phyloP scores from a whole-genome alignment of 768 basidiomycete genomes.

The Podaxis sp. region DNA sequence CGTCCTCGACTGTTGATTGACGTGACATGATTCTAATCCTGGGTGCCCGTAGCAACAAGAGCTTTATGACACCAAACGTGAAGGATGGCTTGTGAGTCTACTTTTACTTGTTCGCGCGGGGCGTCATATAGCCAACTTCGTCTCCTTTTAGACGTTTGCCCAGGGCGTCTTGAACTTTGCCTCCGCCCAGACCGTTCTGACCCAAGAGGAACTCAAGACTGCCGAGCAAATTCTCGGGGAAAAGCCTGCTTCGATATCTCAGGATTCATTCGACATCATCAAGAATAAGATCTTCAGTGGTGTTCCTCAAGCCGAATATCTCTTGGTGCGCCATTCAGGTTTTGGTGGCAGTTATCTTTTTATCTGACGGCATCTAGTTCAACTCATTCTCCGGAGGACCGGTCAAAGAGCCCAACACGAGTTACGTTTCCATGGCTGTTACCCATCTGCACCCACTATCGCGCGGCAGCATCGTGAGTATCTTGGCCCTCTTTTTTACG shows the following conservation, averaged over 20 bases:
- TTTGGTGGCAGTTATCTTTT: background rate
- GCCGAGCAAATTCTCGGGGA: constrained; percentile 19
- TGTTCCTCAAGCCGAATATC: constrained; percentile 25
- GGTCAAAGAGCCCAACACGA: constrained; percentile 24
- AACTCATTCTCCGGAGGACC: constrained; percentile 26
- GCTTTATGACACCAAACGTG: constrained; percentile 18
- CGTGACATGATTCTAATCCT: background rate
- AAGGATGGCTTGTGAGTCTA: constrained; percentile 25
- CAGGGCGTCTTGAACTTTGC: constrained; percentile 24
- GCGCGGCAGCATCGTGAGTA: constrained; percentile 34
- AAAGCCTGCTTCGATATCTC: constrained; percentile 25
- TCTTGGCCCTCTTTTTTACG: no score
- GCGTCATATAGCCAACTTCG: background rate
- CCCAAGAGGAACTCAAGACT: constrained; percentile 16
- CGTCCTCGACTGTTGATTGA: background rate
- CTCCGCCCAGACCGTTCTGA: constrained; percentile 23
- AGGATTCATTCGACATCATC: constrained; percentile 23
- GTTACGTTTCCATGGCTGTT: constrained; percentile 29
- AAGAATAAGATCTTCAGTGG: constrained; percentile 22
- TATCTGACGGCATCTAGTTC: constrained; percentile 18
- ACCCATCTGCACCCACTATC: constrained; percentile 40
- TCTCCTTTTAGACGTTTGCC: constrained; percentile 23
- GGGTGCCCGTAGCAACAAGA: constrained; percentile 21
- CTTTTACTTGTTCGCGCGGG: background rate
- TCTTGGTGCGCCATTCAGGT: constrained; percentile 19